These are phyloP conservation scores for Yamadazyma diospyri DNA, from an alignment of 1,139 yeast species.

Conservation along the genomic window DNA sequence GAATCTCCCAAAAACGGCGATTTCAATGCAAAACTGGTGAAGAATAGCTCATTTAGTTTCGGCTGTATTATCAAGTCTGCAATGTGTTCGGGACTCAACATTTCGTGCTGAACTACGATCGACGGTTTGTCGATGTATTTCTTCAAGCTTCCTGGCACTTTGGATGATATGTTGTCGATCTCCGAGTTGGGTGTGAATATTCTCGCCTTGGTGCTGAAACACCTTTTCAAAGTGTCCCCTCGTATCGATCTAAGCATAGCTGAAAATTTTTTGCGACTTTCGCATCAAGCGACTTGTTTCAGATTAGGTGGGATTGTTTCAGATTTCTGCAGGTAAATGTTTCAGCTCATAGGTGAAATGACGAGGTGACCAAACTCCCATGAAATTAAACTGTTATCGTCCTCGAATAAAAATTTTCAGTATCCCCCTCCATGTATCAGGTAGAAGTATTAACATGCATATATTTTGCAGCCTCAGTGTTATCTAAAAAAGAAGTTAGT, in stretches of 20 bases:
- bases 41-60: constrained; percentile 26
- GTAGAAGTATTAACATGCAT: too few relatives aligned
- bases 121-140: constrained; percentile 1
- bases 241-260: constrained; percentile 3
- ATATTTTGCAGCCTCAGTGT: constrained; percentile 3
- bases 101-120: constrained; percentile 17
- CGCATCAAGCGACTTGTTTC: too few relatives aligned
- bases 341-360: too few relatives aligned
- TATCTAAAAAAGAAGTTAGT: too few relatives aligned
- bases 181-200: constrained; percentile 30
- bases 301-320: neutral
- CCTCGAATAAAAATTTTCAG: too few relatives aligned
- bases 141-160: neutral
- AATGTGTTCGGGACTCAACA: constrained; percentile 32
- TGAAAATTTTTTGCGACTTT: constrained; percentile 6
- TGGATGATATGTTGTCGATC: neutral
- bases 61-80: constrained; percentile 32
- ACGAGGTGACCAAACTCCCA: too few relatives aligned
- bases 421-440: too few relatives aligned
- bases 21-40: constrained; percentile 27
- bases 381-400: too few relatives aligned
- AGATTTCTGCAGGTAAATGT: neutral
- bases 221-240: constrained; percentile 3
- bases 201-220: constrained; percentile 10
- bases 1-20: constrained; percentile 29